Evolutionary conservation across 306 rosid species (phyloP).

Genomic region (Abrus precatorius): DNA sequence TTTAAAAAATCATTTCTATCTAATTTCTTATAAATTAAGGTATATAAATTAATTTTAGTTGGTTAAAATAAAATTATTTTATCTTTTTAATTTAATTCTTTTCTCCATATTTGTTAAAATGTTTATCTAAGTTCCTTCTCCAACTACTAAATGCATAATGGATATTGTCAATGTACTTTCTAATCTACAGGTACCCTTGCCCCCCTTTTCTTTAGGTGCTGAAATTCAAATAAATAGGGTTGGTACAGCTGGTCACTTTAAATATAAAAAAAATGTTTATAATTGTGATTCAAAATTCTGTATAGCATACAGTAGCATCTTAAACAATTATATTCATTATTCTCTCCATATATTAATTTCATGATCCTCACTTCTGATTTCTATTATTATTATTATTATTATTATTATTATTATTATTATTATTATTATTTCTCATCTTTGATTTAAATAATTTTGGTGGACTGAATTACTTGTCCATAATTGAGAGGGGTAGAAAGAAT

Average conservation of each 20-base stretch:
- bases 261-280: neutral
- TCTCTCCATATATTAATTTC: neutral
- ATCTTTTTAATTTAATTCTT: no score
- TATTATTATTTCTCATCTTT: neutral
- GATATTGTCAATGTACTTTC: conserved; percentile 1
- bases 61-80: no score
- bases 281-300: conserved; percentile 15
- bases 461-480: conserved; percentile 8
- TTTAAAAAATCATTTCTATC: no score
- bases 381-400: neutral
- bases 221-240: conserved; percentile 11
- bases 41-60: no score
- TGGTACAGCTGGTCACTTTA: conserved; percentile 4
- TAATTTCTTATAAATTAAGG: no score
- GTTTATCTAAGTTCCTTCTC: neutral
- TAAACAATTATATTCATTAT: neutral
- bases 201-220: conserved; percentile 13
- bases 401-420: no score
- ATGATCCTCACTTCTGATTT: neutral
- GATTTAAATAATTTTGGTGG: conserved; percentile 5
- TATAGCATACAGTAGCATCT: neutral
- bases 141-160: no score
- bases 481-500: neutral
- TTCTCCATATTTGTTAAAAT: no score
- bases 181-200: neutral